Evolutionary conservation across 495 filamentous ascomycete genomes (phyloP).

Genomic region (Niebla homalea): DNA sequence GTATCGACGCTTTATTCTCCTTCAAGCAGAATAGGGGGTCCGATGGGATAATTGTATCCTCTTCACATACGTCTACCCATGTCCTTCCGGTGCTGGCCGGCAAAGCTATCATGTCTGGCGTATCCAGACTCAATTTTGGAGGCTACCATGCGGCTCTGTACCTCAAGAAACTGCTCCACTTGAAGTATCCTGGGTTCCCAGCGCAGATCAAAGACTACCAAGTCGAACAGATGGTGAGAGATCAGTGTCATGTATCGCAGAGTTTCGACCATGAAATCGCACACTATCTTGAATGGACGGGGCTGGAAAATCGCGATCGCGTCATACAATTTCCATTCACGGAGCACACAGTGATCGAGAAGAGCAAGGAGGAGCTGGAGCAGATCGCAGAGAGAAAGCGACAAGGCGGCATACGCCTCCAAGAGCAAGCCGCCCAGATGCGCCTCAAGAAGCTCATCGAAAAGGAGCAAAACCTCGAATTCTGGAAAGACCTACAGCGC

Average conservation of each 20-base stretch:
- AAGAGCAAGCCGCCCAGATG: slow-evolving; percentile 96
- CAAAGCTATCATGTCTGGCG: slow-evolving; percentile 69
- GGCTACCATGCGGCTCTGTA: slow-evolving; percentile 82
- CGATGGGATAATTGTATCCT: slow-evolving; percentile 82
- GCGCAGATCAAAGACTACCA: slow-evolving; percentile 74
- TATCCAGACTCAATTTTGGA: slow-evolving; percentile 88
- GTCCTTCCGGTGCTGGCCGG: slow-evolving; percentile 84
- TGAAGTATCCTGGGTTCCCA: slow-evolving; percentile 89
- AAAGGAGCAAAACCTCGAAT: slow-evolving; percentile 91
- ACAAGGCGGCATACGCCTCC: slow-evolving; percentile 78
- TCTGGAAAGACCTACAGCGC: slow-evolving; percentile 69
- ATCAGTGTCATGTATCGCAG: slow-evolving; percentile 80
- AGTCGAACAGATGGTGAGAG: slow-evolving; percentile 69
- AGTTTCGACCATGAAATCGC: slow-evolving; percentile 68
- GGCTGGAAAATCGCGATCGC: slow-evolving; percentile 74
- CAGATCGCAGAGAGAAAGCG: slow-evolving; percentile 80
- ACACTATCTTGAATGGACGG: slow-evolving; percentile 70
- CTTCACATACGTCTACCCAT: slow-evolving; percentile 85
- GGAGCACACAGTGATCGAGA: slow-evolving; percentile 75
- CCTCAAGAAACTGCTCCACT: slow-evolving; percentile 68
- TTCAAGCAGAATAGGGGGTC: slow-evolving; percentile 81
- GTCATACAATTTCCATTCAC: slow-evolving; percentile 88
- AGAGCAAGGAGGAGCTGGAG: slow-evolving; percentile 83
- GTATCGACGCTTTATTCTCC: slow-evolving; percentile 91
- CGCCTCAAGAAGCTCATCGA: slow-evolving; percentile 83